Percentiles rank a stretch among this genome's conserved stretches.
Evolutionary conservation across 352 stramenopile species (phyloP).

Genomic region (Phytopythium sindhum): DNA sequence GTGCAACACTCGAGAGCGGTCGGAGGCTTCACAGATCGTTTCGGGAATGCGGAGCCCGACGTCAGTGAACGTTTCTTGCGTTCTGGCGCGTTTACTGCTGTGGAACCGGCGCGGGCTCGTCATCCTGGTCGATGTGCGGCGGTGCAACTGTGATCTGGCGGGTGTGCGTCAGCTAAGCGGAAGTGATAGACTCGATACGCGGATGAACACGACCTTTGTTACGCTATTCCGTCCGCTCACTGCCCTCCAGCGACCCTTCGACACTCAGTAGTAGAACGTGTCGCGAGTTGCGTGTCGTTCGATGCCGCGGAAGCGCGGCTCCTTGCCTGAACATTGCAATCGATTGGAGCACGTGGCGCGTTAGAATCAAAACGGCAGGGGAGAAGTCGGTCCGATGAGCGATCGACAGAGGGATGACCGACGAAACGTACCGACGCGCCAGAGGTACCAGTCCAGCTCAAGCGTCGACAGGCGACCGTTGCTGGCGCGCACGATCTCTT

Average conservation of each 20-base stretch:
- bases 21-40: neutral
- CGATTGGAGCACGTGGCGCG: neutral
- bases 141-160: neutral
- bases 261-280: slow-evolving; percentile 63
- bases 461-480: slow-evolving; percentile 39
- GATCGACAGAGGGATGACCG: neutral
- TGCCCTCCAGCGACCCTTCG: neutral
- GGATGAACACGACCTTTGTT: neutral
- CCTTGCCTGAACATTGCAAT: slow-evolving; percentile 41
- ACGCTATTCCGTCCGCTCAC: neutral
- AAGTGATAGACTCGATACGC: neutral
- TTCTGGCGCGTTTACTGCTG: neutral
- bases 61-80: neutral
- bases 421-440: slow-evolving; percentile 44
- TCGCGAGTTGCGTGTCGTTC: slow-evolving; percentile 69
- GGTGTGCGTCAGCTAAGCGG: too few species aligned
- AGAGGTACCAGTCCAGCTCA: slow-evolving; percentile 69
- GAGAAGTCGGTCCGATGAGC: neutral
- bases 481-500: slow-evolving; percentile 57
- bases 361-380: neutral
- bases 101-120: neutral
- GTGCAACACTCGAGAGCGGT: neutral
- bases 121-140: neutral
- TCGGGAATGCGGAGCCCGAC: neutral
- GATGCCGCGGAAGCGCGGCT: slow-evolving; percentile 57